Conservation (phyloP, 192 early-diverging fungal genomes). For the Linnemannia zychae region DNA sequence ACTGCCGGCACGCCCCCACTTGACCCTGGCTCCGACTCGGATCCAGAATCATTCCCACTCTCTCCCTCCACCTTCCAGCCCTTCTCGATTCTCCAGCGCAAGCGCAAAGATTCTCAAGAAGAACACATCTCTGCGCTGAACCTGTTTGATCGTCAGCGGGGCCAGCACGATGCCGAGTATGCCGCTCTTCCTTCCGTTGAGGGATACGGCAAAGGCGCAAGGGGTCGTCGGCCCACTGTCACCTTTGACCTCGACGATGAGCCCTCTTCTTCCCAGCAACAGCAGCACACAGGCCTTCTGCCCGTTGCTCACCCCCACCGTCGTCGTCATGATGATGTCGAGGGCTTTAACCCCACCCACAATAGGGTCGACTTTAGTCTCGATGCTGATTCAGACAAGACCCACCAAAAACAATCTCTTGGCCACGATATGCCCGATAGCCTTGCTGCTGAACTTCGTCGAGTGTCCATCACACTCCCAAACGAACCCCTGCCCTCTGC, state of each 20-base stretch:
- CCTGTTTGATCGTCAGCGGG: conserved; percentile 15
- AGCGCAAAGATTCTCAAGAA: conserved; percentile 39
- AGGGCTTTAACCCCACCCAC: background rate
- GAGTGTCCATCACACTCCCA: conserved; percentile 29
- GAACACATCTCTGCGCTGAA: conserved; percentile 6
- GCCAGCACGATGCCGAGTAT: conserved; percentile 15
- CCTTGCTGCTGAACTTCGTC: conserved; percentile 18
- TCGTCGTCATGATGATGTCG: conserved; percentile 17
- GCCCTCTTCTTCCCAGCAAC: background rate
- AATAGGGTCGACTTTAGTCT: background rate
- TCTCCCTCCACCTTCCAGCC: conserved; percentile 9
- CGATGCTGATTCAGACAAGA: background rate
- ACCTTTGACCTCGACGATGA: conserved; percentile 34
- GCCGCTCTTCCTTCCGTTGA: background rate
- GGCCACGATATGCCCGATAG: background rate
- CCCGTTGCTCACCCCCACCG: background rate
- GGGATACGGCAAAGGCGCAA: conserved; percentile 21
- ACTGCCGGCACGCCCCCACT: conserved; percentile 15
- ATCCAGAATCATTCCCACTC: conserved; percentile 16
- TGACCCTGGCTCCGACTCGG: conserved; percentile 24
- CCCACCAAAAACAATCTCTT: background rate
- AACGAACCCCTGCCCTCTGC: background rate
- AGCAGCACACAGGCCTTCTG: background rate
- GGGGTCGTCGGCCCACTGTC: conserved; percentile 37
- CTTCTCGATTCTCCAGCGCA: conserved; percentile 23